phyloP scores from a whole-genome alignment of 441 rosid genomes.

The Syzygium malaccense region DNA sequence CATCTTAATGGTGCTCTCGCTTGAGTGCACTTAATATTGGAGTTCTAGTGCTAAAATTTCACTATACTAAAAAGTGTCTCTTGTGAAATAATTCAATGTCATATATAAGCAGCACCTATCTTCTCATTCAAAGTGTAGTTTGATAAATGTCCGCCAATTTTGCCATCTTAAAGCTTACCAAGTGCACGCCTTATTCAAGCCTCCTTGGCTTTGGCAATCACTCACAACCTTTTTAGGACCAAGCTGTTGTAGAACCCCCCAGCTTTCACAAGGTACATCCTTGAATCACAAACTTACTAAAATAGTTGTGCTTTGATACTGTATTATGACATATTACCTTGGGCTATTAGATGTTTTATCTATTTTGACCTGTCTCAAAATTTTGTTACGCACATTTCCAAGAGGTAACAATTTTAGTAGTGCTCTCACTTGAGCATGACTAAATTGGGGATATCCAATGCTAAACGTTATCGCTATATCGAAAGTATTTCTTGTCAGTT shows the following conservation, averaged over 20 bases:
- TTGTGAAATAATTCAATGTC: background rate
- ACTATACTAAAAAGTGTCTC: background rate
- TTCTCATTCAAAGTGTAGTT: background rate
- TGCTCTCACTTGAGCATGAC: background rate
- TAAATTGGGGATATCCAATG: background rate
- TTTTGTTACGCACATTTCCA: background rate
- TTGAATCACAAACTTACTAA: no score
- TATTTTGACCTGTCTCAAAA: accelerated
- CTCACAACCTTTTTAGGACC: background rate
- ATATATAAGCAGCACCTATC: background rate
- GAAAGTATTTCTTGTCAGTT: background rate
- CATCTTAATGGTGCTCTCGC: background rate
- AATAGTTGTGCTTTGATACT: background rate
- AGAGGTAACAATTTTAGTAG: background rate
- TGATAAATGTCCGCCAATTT: background rate
- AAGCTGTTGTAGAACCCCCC: background rate
- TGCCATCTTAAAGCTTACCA: background rate
- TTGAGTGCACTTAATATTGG: background rate
- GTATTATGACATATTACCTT: background rate
- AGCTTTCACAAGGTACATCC: background rate
- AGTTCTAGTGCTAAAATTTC: background rate
- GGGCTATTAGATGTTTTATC: background rate
- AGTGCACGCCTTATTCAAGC: background rate
- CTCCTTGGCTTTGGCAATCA: background rate
- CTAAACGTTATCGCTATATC: background rate